A percentile compares a stretch with the other conserved stretches of the same genome.
Conservation (phyloP, 352 stramenopile genomes). For the Phytophthora fragariaefolia region DNA sequence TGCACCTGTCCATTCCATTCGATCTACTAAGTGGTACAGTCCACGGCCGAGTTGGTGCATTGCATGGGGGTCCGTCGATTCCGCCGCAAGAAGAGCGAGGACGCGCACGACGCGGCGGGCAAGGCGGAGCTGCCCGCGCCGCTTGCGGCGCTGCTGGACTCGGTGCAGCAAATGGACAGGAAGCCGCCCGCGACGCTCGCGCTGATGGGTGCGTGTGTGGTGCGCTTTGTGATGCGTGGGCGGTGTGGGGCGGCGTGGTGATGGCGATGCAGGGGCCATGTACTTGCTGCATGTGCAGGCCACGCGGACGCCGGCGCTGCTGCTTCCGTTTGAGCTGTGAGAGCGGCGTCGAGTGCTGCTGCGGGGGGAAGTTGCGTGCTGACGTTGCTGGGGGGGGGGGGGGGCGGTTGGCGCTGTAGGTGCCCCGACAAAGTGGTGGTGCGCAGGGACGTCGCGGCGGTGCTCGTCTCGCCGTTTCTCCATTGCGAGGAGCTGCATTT, state of each 20-base stretch:
- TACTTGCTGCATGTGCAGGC: constrained; percentile 66
- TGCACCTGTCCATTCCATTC: too few species aligned
- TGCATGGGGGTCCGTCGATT: constrained; percentile 35
- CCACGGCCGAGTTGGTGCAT: too few species aligned
- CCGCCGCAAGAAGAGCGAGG: constrained; percentile 31
- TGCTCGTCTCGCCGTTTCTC: constrained; percentile 81
- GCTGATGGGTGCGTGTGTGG: constrained; percentile 47
- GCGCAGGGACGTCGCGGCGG: constrained; percentile 42
- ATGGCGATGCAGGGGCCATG: constrained; percentile 46
- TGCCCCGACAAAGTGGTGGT: constrained; percentile 69
- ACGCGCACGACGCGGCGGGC: too few species aligned
- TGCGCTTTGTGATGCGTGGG: not conserved
- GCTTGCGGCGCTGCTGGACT: constrained; percentile 45
- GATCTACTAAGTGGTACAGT: too few species aligned
- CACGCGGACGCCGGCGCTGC: constrained; percentile 35
- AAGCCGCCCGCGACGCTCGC: constrained; percentile 65
- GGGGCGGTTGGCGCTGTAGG: constrained; percentile 49
- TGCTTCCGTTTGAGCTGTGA: constrained; percentile 60
- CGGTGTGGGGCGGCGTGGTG: not conserved
- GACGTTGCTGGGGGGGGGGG: too few species aligned
- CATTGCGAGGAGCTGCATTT: constrained; percentile 88
- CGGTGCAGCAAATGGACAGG: constrained; percentile 60
- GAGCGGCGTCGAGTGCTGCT: too few species aligned
- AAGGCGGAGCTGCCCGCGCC: constrained; percentile 37
- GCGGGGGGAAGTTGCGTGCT: too few species aligned